Evolutionary conservation across 2,329 filamentous ascomycete species (phyloP).

Genomic region (Gnomoniopsis sp.): DNA sequence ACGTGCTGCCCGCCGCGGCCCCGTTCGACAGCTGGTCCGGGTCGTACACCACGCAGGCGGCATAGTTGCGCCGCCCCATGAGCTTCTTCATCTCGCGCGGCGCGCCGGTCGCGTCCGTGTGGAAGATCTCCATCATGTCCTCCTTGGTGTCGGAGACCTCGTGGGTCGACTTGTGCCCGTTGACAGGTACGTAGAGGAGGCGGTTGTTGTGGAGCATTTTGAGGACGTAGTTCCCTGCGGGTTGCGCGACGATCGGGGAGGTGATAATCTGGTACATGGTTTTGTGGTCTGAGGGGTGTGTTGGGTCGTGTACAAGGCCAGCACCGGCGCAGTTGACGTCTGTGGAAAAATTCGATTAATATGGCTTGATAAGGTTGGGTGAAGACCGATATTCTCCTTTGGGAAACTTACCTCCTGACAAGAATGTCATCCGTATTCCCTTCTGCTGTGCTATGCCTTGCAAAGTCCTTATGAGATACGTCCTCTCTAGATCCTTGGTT

Average conservation of each 20-base stretch:
- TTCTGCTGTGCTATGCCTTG: slow-evolving; percentile 96
- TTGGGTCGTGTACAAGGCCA: slow-evolving; percentile 89
- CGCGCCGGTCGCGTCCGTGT: slow-evolving; percentile 83
- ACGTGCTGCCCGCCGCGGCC: slow-evolving; percentile 21
- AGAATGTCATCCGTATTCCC: slow-evolving; percentile 92
- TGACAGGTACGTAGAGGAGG: slow-evolving; percentile 83
- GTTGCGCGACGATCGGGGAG: slow-evolving; percentile 86
- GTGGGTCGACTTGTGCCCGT: slow-evolving; percentile 73
- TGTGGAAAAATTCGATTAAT: slow-evolving; percentile 31
- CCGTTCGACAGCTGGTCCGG: slow-evolving; percentile 64
- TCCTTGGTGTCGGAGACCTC: slow-evolving; percentile 90
- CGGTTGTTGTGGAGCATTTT: slow-evolving; percentile 96
- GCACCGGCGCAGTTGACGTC: slow-evolving; percentile 89
- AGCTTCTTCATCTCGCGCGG: slow-evolving; percentile 82
- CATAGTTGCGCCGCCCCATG: slow-evolving; percentile 91
- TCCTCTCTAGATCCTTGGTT: slow-evolving; percentile 93
- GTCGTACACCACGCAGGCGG: slow-evolving; percentile 91
- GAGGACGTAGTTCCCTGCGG: slow-evolving; percentile 79
- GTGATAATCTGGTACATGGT: slow-evolving; percentile 99
- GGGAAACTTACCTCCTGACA: slow-evolving; percentile 69
- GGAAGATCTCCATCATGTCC: slow-evolving; percentile 99
- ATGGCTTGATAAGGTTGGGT: background rate
- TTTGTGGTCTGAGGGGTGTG: slow-evolving; percentile 89
- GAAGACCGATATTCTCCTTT: background rate
- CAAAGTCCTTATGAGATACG: slow-evolving; percentile 91